phyloP scores from a whole-genome alignment of 2,329 filamentous ascomycete species.

The Coniochaeta sp. region DNA sequence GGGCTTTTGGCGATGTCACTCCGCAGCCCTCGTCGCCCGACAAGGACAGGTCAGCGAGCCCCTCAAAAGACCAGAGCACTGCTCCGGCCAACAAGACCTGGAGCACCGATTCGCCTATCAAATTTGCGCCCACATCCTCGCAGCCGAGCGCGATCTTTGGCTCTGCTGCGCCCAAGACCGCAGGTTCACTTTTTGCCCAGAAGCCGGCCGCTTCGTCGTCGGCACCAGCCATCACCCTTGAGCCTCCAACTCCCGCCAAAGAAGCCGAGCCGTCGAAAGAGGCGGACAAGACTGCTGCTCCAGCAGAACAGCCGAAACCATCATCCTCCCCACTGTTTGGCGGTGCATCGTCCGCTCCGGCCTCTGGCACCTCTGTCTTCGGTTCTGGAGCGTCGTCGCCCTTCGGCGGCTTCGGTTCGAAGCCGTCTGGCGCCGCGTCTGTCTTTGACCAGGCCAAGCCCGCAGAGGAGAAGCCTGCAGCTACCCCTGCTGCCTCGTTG shows the following conservation, averaged over 20 bases:
- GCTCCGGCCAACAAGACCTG: slow-evolving; percentile 35
- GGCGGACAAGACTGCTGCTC: slow-evolving; percentile 6
- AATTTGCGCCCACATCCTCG: slow-evolving; percentile 31
- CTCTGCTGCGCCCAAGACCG: slow-evolving; percentile 23
- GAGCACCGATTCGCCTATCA: slow-evolving; percentile 44
- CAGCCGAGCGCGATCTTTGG: slow-evolving; percentile 22
- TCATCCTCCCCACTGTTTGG: not conserved
- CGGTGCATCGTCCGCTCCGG: not conserved
- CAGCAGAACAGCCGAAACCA: not conserved
- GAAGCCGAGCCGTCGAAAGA: slow-evolving; percentile 9
- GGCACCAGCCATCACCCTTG: slow-evolving; percentile 18
- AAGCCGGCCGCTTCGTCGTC: slow-evolving; percentile 19
- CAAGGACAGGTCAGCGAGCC: slow-evolving; percentile 35
- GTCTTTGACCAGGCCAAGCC: not conserved
- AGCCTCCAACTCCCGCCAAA: not conserved
- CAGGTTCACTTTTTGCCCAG: slow-evolving; percentile 20
- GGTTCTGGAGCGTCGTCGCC: slow-evolving; percentile 6
- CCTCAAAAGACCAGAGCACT: slow-evolving; percentile 26
- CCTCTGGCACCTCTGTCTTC: slow-evolving; percentile 8
- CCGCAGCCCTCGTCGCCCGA: slow-evolving; percentile 24
- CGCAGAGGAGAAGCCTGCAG: not conserved
- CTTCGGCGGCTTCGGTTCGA: slow-evolving; percentile 8
- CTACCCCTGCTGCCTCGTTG: slow-evolving; percentile 2
- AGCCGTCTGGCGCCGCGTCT: not conserved
- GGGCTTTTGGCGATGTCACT: slow-evolving; percentile 20